Percentiles rank a stretch among this genome's conserved stretches.
Conservation (phyloP, 2,329 filamentous ascomycete genomes). For the Chaetothyriales sp. region DNA sequence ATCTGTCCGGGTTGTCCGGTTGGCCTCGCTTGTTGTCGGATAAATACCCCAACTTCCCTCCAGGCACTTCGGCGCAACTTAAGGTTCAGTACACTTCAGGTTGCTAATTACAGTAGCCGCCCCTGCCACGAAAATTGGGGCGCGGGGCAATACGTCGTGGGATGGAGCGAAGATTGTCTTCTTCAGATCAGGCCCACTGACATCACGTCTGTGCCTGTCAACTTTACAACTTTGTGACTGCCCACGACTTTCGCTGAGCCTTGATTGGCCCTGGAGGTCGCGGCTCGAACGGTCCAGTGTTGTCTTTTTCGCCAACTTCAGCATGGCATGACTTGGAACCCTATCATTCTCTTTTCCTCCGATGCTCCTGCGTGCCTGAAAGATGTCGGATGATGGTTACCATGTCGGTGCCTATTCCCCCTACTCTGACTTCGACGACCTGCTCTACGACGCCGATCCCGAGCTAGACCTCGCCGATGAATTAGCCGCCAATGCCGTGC, state of each 20-base stretch:
- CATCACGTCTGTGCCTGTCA: background rate
- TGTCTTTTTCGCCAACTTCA: background rate
- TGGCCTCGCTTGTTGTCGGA: background rate
- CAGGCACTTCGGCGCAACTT: background rate
- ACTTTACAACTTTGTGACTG: background rate
- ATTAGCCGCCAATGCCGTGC: slow-evolving; percentile 26
- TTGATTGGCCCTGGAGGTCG: background rate
- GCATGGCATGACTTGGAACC: background rate
- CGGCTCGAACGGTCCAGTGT: background rate
- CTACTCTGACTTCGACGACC: slow-evolving; percentile 15
- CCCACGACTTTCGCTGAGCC: background rate
- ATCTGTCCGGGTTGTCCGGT: background rate
- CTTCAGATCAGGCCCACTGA: background rate
- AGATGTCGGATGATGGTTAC: slow-evolving; percentile 16
- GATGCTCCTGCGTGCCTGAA: background rate
- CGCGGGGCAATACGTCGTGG: background rate
- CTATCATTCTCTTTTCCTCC: background rate
- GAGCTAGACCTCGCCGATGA: slow-evolving; percentile 22
- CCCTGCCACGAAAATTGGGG: background rate
- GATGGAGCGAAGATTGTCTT: background rate
- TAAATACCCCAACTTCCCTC: background rate
- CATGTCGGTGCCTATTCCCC: slow-evolving; percentile 10
- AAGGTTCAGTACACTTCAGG: background rate
- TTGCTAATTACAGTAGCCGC: background rate
- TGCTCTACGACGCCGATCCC: slow-evolving; percentile 15